phyloP scores from a whole-genome alignment of 371 early-diverging fungal genomes.

The Rhizomucor pusillus region DNA sequence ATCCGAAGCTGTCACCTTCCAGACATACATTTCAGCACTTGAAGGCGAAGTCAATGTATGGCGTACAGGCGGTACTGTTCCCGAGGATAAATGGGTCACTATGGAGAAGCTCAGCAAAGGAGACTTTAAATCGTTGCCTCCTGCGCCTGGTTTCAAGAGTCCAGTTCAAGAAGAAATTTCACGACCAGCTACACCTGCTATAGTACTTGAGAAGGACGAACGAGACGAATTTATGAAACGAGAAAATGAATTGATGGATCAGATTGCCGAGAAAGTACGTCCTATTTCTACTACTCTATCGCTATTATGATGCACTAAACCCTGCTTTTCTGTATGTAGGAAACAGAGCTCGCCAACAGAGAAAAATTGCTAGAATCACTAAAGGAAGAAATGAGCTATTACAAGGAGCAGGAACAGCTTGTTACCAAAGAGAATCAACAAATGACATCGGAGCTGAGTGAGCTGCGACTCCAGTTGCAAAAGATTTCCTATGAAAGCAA shows the following conservation, averaged over 20 bases:
- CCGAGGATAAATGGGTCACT: constrained; percentile 72
- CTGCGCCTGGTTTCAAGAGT: constrained; percentile 50
- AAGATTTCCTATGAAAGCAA: constrained; percentile 84
- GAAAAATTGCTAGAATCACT: constrained; percentile 56
- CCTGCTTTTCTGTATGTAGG: constrained; percentile 20
- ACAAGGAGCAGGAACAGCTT: constrained; percentile 57
- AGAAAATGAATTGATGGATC: constrained; percentile 92
- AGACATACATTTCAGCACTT: constrained; percentile 77
- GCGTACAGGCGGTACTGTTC: constrained; percentile 80
- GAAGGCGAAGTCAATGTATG: constrained; percentile 88
- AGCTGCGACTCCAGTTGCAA: constrained; percentile 79
- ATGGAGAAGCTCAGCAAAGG: constrained; percentile 65
- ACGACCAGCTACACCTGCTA: constrained; percentile 63
- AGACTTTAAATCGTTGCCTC: constrained; percentile 33
- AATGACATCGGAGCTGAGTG: constrained; percentile 64
- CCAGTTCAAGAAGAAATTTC: constrained; percentile 5
- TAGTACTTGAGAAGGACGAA: constrained; percentile 82
- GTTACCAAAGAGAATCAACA: constrained; percentile 71
- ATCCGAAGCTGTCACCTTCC: constrained; percentile 72
- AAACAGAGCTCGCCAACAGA: constrained; percentile 59
- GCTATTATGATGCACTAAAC: neutral
- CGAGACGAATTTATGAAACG: constrained; percentile 90
- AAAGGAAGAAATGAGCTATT: constrained; percentile 61
- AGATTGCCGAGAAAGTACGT: constrained; percentile 75
- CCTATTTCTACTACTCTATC: neutral